Conservation (phyloP, 1,284 basidiomycete genomes). For the Cutaneotrichosporon cavernicola region DNA sequence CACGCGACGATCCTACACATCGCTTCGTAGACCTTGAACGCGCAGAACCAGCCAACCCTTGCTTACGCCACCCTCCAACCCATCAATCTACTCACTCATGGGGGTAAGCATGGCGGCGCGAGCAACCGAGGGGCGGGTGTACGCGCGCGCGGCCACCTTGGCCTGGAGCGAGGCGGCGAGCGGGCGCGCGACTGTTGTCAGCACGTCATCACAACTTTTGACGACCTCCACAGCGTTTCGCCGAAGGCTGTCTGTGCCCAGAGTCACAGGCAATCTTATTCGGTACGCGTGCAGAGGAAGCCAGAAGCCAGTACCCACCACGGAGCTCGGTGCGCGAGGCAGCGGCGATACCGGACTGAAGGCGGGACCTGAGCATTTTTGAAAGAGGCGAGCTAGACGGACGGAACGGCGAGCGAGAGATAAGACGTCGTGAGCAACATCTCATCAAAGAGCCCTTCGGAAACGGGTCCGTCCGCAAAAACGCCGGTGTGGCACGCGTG, state of each 20-base stretch:
- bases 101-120: conserved; percentile 23
- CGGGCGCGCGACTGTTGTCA: conserved; percentile 16
- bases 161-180: conserved; percentile 12
- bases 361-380: conserved; percentile 40
- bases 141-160: conserved; percentile 19
- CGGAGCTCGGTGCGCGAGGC: conserved; percentile 34
- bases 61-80: neutral
- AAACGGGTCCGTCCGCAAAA: neutral
- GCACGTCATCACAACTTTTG: conserved; percentile 1
- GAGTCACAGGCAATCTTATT: neutral
- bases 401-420: neutral
- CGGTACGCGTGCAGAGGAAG: conserved; percentile 16
- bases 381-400: neutral
- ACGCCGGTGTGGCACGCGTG: conserved; percentile 1
- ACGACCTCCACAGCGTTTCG: conserved; percentile 1
- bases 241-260: neutral
- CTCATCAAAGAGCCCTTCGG: neutral
- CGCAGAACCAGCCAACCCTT: neutral
- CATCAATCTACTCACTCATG: conserved; percentile 5
- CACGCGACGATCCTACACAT: neutral
- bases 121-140: conserved; percentile 19
- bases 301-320: conserved; percentile 26
- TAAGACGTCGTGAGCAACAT: neutral
- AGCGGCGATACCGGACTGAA: conserved; percentile 32
- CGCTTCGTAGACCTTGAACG: neutral